phyloP scores from a whole-genome alignment of 495 filamentous ascomycete species.

The Penicillium diatomitis region DNA sequence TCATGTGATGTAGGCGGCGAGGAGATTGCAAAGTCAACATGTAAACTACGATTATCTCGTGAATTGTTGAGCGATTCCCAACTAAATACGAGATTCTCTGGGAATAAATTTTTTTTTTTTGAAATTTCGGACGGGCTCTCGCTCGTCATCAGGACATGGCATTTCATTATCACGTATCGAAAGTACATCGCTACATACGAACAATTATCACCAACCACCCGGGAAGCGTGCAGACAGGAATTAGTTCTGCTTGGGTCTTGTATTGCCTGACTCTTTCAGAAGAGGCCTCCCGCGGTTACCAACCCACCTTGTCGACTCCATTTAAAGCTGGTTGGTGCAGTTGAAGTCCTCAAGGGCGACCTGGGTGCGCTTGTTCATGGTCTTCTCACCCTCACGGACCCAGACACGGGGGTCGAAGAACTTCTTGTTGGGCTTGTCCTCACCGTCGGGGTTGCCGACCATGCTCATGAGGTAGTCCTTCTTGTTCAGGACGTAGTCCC shows the following conservation, averaged over 20 bases:
- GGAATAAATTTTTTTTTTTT: not conserved
- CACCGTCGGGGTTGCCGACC: constrained; percentile 92
- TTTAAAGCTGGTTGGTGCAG: constrained; percentile 76
- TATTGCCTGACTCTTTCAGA: no score
- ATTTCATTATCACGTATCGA: constrained; percentile 23
- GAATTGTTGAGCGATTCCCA: no score
- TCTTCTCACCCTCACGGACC: constrained; percentile 95
- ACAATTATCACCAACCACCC: constrained; percentile 1
- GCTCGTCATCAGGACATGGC: constrained; percentile 14
- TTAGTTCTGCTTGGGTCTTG: no score
- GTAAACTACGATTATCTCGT: no score
- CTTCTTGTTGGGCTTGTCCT: constrained; percentile 99
- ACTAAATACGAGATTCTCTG: no score
- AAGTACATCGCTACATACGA: constrained; percentile 25
- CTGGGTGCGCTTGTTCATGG: constrained; percentile 74
- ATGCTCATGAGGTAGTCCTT: constrained; percentile 82
- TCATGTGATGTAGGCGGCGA: no score
- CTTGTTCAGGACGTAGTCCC: constrained; percentile 88
- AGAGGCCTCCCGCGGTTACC: no score
- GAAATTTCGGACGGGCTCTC: not conserved
- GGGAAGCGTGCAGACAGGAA: no score
- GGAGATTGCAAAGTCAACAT: no score
- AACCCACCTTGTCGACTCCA: not conserved
- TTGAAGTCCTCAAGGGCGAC: constrained; percentile 88
- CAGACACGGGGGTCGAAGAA: constrained; percentile 73